Percentiles rank a stretch among this genome's conserved stretches.
Evolutionary conservation across 345 rosid species (phyloP).

Genomic region (Eucalyptus guilfoylei): DNA sequence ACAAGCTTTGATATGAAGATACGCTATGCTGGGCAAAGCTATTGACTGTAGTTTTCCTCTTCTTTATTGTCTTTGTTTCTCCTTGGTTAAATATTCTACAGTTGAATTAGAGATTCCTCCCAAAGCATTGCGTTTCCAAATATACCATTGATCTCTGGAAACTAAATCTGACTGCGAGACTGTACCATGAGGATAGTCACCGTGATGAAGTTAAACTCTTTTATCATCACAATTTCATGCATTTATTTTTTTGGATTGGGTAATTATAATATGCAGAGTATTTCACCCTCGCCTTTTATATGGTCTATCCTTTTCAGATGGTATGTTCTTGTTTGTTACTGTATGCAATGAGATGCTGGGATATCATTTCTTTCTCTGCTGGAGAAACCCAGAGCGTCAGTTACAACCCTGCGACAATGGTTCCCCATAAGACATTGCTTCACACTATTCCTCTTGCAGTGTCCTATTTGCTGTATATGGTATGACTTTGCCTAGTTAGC

Average conservation of each 20-base stretch:
- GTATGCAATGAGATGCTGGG: constrained; percentile 53
- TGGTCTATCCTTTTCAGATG: constrained; percentile 35
- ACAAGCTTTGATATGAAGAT: not conserved
- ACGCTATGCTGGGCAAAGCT: not conserved
- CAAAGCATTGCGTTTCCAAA: not conserved
- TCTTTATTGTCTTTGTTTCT: not conserved
- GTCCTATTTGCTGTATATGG: constrained; percentile 92
- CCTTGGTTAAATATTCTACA: not conserved
- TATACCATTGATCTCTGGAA: not conserved
- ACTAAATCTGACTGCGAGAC: not conserved
- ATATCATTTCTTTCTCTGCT: constrained; percentile 47
- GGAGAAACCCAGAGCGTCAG: constrained; percentile 42
- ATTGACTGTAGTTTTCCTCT: not conserved
- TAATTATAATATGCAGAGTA: not conserved
- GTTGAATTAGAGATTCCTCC: not conserved
- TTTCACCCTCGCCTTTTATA: not conserved
- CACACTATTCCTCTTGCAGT: constrained; percentile 69
- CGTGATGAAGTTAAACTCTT: not conserved
- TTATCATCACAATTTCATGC: not conserved
- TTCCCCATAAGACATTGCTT: constrained; percentile 51
- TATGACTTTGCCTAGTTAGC: constrained; percentile 2
- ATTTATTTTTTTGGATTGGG: not conserved
- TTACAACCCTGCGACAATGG: constrained; percentile 34
- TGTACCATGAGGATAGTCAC: not conserved
- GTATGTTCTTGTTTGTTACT: constrained; percentile 66